These are phyloP conservation scores for Neurospora discreta DNA, from an alignment of 495 filamentous ascomycete species.

Conservation along the genomic window DNA sequence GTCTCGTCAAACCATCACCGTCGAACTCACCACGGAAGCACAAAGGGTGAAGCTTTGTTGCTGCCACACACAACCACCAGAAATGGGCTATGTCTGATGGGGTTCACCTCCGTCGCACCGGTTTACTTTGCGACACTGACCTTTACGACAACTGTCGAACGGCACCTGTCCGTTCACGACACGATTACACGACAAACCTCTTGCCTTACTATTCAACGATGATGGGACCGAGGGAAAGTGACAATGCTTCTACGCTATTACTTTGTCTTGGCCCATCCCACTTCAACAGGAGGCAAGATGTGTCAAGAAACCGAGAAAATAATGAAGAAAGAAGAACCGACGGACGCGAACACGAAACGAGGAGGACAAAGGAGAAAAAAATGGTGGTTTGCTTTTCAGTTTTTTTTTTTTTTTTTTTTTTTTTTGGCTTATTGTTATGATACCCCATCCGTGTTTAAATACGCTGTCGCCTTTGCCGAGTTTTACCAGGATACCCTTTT, in stretches of 20 bases:
- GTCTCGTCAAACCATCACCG: background rate
- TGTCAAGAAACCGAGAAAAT: background rate
- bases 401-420: conserved; percentile 7
- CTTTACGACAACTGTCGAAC: background rate
- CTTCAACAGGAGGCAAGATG: background rate
- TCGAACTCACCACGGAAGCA: conserved; percentile 13
- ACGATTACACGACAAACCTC: background rate
- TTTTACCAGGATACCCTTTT: conserved; percentile 4
- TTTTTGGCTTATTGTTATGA: conserved; percentile 27
- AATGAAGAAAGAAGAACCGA: background rate
- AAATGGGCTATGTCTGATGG: background rate
- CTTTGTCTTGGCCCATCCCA: background rate
- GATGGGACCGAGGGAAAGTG: conserved; percentile 10
- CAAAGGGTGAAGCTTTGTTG: conserved; percentile 4
- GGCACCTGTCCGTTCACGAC: background rate
- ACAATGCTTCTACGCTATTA: conserved; percentile 37
- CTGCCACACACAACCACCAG: background rate
- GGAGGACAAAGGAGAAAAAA: background rate
- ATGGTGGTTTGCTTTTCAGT: conserved; percentile 6
- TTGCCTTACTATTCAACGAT: background rate
- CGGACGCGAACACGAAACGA: background rate
- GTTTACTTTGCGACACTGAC: background rate
- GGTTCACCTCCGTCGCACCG: background rate
- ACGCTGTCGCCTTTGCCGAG: conserved; percentile 27
- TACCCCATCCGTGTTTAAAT: conserved; percentile 49